phyloP scores from a whole-genome alignment of 768 basidiomycete species.

The Cytidiella melzeri region DNA sequence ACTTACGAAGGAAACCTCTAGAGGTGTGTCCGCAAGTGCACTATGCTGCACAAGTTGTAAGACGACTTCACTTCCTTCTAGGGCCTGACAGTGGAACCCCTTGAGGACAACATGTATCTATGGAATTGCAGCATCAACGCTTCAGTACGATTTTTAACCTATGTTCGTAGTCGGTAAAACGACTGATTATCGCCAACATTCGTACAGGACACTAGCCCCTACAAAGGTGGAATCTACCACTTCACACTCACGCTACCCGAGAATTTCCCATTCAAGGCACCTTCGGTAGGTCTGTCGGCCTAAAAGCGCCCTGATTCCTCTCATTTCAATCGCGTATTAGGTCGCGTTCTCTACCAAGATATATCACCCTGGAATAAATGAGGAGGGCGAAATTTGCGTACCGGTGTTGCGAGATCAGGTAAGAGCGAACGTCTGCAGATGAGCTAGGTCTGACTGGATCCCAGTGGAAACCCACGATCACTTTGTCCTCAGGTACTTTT shows the following conservation, averaged over 20 bases:
- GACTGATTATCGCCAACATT: constrained; percentile 3
- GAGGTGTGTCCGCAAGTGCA: constrained; percentile 38
- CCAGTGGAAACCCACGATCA: constrained; percentile 84
- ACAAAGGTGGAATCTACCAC: constrained; percentile 75
- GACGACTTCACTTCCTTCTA: constrained; percentile 26
- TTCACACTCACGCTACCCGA: constrained; percentile 68
- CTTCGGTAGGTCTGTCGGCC: constrained; percentile 41
- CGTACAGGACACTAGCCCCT: constrained; percentile 66
- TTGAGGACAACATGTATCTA: constrained; percentile 66
- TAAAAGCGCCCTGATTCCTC: constrained; percentile 7
- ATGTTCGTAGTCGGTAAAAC: constrained; percentile 24
- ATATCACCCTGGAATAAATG: constrained; percentile 88
- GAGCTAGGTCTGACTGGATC: neutral
- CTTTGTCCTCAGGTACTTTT: constrained; percentile 57
- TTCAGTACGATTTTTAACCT: constrained; percentile 34
- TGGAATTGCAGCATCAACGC: constrained; percentile 80
- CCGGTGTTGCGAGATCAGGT: constrained; percentile 82
- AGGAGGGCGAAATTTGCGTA: constrained; percentile 81
- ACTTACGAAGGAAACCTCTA: constrained; percentile 57
- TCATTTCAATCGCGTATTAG: constrained; percentile 35
- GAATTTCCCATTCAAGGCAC: constrained; percentile 87
- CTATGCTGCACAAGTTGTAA: neutral
- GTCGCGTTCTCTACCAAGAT: constrained; percentile 82
- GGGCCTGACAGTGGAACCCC: constrained; percentile 57
- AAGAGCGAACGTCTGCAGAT: constrained; percentile 19